Evolutionary conservation across 2,329 filamentous ascomycete species (phyloP), one percentile per base, ranked within the genome.

Genomic region (Cladobotryum mycophilum): DNA sequence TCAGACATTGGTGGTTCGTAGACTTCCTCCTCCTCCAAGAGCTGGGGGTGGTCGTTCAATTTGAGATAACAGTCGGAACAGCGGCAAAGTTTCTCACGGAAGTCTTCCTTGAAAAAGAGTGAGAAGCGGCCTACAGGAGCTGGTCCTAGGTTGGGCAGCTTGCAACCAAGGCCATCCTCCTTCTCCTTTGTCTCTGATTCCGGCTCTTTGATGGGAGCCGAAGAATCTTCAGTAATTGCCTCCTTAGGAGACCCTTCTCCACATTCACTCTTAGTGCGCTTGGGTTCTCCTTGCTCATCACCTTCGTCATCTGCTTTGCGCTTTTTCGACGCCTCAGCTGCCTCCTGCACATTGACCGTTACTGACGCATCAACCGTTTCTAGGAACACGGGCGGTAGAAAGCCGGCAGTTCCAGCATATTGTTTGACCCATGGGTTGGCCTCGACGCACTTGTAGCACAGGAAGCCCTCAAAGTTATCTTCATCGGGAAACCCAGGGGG

Each of bases 361-460:
- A 41, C n/a, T 8, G 35, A 4, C 11, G 45, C 42, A 18, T 54
- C 42, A 0, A 47, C 2, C n/a, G 61, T 60, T 2, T 63, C 56
- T 6, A 70, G 65, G 53, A 83, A 85, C 0, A 96, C 79, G 1
- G 91, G 79, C 1, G 81, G 75, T 0, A 97, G 73, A 61, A 99
- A 97, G 0, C 91, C 90, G 1, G 81, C 64, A 0, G 87, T 81
- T 2, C 86, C 86, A 5, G 88, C 90, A 64, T 97, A 97, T 56
- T 77, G 76, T 71, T 92, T 95, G 66, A 97, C 85, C 93, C 93
- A 99, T 0, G 90, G 88, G 59, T 90, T 82, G 1, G 89, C 82
- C 38, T 91, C 84, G 13, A 95, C 79, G 60, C 93, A 99, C 64
- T 95, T 95, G 74, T 93, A 96, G 73, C 93, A 99, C 36, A 99